These are phyloP conservation scores for Hortaea werneckii DNA, from an alignment of 2,329 filamentous ascomycete species.

Conservation along the genomic window DNA sequence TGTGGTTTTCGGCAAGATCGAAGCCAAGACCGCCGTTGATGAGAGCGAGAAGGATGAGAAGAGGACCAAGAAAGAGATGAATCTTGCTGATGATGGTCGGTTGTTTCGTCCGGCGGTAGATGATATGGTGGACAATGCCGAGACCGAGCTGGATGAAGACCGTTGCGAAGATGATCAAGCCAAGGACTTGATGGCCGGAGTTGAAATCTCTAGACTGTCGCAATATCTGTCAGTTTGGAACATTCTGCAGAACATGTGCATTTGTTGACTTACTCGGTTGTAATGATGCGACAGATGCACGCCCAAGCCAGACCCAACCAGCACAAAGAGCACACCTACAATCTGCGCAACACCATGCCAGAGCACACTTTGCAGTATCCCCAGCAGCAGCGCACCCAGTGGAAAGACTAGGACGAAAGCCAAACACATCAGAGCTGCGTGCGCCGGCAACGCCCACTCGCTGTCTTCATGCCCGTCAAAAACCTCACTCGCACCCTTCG, in stretches of 20 bases:
- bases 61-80: constrained; percentile 49
- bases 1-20: constrained; percentile 40
- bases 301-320: constrained; percentile 31
- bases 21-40: constrained; percentile 52
- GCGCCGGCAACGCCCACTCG: constrained; percentile 11
- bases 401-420: constrained; percentile 29
- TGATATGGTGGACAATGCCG: constrained; percentile 30
- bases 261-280: constrained; percentile 33
- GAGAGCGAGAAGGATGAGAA: constrained; percentile 44
- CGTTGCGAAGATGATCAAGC: constrained; percentile 29
- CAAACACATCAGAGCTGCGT: constrained; percentile 26
- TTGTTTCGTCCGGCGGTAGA: constrained; percentile 17
- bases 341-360: constrained; percentile 33
- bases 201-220: constrained; percentile 28
- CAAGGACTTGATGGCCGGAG: constrained; percentile 39
- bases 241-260: no score
- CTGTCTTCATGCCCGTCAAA: constrained; percentile 10
- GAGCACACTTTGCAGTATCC: constrained; percentile 30
- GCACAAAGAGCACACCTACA: constrained; percentile 27
- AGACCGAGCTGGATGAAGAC: constrained; percentile 28
- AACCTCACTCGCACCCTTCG: constrained; percentile 22
- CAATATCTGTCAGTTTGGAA: no score
- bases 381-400: constrained; percentile 26
- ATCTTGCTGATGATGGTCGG: constrained; percentile 39
- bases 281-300: constrained; percentile 31